phyloP scores from a whole-genome alignment of 179 eudicot genomes.

The Silene noctiflora region DNA sequence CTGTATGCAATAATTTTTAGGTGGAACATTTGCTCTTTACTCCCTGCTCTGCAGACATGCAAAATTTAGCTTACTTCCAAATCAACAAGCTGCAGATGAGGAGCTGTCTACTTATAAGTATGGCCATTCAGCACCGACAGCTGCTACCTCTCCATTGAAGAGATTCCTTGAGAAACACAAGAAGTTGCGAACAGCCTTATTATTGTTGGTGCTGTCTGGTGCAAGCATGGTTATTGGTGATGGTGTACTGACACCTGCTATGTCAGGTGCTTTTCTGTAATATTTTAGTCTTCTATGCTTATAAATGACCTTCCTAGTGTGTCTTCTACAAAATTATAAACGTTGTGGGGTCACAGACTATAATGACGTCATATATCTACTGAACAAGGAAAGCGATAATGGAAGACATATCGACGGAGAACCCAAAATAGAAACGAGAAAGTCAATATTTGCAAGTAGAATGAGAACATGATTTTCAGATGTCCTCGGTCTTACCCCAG shows the following conservation, averaged over 20 bases:
- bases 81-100: conserved; percentile 98
- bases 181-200: conserved; percentile 53
- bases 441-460: too few relatives aligned
- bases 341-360: not conserved
- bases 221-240: conserved; percentile 97
- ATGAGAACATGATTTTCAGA: too few relatives aligned
- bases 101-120: conserved; percentile 78
- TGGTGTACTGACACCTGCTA: conserved; percentile 93
- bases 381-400: too few relatives aligned
- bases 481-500: too few relatives aligned
- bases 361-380: not conserved
- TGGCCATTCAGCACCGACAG: conserved; percentile 43
- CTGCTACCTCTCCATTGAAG: conserved; percentile 51
- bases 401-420: too few relatives aligned
- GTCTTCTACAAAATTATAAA: not conserved
- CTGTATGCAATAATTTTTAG: conserved; percentile 32
- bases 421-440: too few relatives aligned
- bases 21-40: conserved; percentile 95
- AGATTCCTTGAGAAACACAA: conserved; percentile 83
- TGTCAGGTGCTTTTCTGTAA: conserved; percentile 57
- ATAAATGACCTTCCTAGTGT: not conserved
- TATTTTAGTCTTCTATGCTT: not conserved
- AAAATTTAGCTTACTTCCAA: conserved; percentile 86
- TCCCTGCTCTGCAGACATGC: conserved; percentile 93
- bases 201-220: conserved; percentile 70